Percentiles rank a stretch among this genome's conserved stretches.
phyloP scores from a whole-genome alignment of 169 alveolate species.

The Plasmodium sp. region DNA sequence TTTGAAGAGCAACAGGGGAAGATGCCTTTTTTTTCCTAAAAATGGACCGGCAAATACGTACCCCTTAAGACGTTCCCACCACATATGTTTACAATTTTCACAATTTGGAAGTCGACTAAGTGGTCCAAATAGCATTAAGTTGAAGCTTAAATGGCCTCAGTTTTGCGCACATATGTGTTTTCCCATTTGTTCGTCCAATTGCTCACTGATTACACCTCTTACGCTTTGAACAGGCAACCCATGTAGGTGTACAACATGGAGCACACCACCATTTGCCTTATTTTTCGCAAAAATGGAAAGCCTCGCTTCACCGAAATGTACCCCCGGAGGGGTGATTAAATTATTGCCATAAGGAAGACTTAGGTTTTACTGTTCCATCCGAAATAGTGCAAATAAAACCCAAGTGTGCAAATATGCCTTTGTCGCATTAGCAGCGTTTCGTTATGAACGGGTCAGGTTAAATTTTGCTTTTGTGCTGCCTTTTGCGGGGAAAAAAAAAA shows the following conservation, averaged over 20 bases:
- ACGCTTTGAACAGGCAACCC: not conserved
- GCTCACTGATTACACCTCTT: not conserved
- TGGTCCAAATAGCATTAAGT: not conserved
- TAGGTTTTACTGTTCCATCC: not conserved
- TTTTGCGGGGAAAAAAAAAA: not conserved
- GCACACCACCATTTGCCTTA: not conserved
- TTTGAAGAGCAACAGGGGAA: not conserved
- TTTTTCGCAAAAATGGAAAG: not conserved
- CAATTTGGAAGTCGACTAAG: not conserved
- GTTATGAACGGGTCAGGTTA: constrained; percentile 5
- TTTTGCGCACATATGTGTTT: not conserved
- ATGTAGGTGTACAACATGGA: not conserved
- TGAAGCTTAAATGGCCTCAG: not conserved
- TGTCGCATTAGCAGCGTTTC: not conserved
- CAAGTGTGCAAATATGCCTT: constrained; percentile 15
- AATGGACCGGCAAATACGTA: not conserved
- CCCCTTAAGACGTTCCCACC: not conserved
- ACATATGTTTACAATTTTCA: not conserved
- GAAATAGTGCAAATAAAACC: not conserved
- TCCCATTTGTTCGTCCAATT: not conserved
- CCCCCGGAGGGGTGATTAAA: not conserved
- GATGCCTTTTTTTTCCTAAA: not conserved
- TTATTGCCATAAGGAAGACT: not conserved
- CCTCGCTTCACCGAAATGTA: not conserved
- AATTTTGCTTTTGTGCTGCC: not conserved